Percentiles rank a stretch among this genome's conserved stretches.
phyloP scores from a whole-genome alignment of 257 asterid species.

The Nicotiana paniculata region DNA sequence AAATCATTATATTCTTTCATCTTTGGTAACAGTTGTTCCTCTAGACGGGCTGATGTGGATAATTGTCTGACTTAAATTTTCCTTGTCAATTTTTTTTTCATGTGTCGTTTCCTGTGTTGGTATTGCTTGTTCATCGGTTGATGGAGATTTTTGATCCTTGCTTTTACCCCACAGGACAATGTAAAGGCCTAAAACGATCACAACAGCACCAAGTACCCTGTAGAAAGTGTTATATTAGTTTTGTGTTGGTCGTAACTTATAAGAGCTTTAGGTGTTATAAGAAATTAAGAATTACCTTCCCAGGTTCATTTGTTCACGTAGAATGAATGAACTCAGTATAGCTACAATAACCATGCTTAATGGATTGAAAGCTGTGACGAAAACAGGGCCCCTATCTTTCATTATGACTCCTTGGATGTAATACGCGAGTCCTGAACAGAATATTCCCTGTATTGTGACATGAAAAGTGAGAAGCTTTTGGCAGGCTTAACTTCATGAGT shows the following conservation, averaged over 20 bases:
- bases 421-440: constrained; percentile 83
- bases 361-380: constrained; percentile 85
- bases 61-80: constrained; percentile 26
- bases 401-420: constrained; percentile 80
- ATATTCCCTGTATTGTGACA: constrained; percentile 53
- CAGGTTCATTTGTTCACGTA: constrained; percentile 56
- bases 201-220: constrained; percentile 78
- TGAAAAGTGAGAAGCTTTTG: not conserved
- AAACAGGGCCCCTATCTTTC: constrained; percentile 87
- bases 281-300: constrained; percentile 66
- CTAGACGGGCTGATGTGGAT: constrained; percentile 17
- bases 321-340: constrained; percentile 65
- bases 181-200: constrained; percentile 75
- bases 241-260: not conserved
- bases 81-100: constrained; percentile 9
- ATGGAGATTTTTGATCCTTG: constrained; percentile 45
- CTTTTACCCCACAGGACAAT: constrained; percentile 89
- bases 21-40: constrained; percentile 13
- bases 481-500: not conserved
- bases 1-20: constrained; percentile 10
- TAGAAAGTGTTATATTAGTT: not conserved
- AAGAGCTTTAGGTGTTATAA: not conserved
- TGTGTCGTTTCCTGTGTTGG: constrained; percentile 28
- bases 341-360: constrained; percentile 88
- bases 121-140: constrained; percentile 14